Evolutionary conservation across 225 moss, liverwort and hornwort species (phyloP).

Genomic region (Sphagnum tenellum): DNA sequence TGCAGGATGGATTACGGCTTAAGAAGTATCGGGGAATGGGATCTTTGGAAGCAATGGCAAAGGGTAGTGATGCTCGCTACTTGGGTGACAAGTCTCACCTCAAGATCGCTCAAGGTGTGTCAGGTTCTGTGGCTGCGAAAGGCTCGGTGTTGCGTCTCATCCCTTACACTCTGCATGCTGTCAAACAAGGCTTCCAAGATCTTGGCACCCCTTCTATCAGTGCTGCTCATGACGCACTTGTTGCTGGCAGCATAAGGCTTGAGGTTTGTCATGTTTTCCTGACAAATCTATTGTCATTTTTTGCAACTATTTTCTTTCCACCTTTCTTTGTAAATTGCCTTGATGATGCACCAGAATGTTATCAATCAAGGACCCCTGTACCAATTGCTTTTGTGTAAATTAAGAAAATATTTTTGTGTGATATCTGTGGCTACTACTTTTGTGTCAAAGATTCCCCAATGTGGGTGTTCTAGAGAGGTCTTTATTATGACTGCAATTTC

Average conservation of each 20-base stretch:
- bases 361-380: not conserved
- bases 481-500: not conserved
- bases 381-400: not conserved
- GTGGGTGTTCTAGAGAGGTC: not conserved
- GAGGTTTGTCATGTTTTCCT: constrained; percentile 32
- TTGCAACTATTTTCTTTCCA: not conserved
- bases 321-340: not conserved
- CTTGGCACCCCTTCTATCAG: constrained; percentile 38
- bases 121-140: constrained; percentile 76
- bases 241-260: constrained; percentile 42
- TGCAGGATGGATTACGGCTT: constrained; percentile 56
- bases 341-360: not conserved
- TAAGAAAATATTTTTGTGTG: not conserved
- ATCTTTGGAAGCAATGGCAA: constrained; percentile 76
- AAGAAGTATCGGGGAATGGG: constrained; percentile 92
- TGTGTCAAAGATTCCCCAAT: not conserved
- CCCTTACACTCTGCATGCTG: constrained; percentile 75
- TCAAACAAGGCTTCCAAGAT: constrained; percentile 74
- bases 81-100: constrained; percentile 55
- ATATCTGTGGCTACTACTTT: not conserved
- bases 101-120: constrained; percentile 83
- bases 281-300: not conserved
- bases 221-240: constrained; percentile 33
- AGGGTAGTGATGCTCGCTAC: constrained; percentile 80
- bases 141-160: constrained; percentile 66